A percentile compares a stretch with the other conserved stretches of the same genome.
phyloP scores from a whole-genome alignment of 306 rosid species.

The Acacia acuminata region DNA sequence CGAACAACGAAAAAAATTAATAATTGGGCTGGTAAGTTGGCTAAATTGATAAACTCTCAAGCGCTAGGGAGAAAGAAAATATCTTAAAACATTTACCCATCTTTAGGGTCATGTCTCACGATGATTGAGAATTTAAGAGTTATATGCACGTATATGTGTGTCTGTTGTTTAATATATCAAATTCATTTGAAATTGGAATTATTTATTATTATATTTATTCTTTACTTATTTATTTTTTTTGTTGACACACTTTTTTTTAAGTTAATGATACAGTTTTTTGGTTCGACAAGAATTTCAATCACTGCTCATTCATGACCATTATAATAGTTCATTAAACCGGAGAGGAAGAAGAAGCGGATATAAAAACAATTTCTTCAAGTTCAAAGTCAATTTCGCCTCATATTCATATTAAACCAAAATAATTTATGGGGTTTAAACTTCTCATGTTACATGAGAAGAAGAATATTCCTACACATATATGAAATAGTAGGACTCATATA shows the following conservation, averaged over 20 bases:
- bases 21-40: background rate
- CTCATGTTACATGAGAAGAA: too few relatives aligned
- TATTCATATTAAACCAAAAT: background rate
- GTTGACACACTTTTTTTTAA: background rate
- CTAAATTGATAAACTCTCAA: slow-evolving; percentile 19
- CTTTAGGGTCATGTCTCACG: slow-evolving; percentile 26
- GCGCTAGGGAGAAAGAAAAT: slow-evolving; percentile 9
- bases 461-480: too few relatives aligned
- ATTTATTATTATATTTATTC: background rate
- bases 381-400: background rate
- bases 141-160: background rate
- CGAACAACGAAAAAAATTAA: background rate
- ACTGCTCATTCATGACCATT: background rate
- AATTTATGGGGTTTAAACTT: too few relatives aligned
- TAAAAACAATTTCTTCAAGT: background rate
- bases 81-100: background rate
- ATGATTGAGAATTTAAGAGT: background rate
- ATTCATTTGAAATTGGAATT: background rate
- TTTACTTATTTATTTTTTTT: background rate
- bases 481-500: too few relatives aligned
- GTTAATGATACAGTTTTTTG: background rate
- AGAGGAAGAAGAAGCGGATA: background rate
- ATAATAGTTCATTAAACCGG: background rate
- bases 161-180: background rate
- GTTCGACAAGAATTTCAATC: background rate